Evolutionary conservation across 352 stramenopile genomes (phyloP).

Genomic region (Globisporangium alternatum): DNA sequence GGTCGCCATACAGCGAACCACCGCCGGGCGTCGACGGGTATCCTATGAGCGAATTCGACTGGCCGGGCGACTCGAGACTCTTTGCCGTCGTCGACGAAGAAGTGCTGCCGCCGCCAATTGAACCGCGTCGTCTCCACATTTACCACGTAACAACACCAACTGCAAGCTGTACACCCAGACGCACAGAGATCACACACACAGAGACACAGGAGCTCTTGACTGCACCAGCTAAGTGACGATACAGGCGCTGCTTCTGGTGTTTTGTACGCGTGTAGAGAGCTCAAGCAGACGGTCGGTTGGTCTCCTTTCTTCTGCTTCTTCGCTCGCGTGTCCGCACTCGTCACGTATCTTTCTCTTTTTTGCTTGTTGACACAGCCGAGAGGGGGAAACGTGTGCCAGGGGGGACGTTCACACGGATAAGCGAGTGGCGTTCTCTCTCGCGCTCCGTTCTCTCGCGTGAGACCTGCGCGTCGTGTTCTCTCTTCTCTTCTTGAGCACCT

Average conservation of each 20-base stretch:
- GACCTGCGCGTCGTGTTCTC: constrained; percentile 1
- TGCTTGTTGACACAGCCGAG: background rate
- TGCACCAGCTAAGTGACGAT: background rate
- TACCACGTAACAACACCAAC: constrained; percentile 4
- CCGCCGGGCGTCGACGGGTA: constrained; percentile 28
- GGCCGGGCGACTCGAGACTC: constrained; percentile 12
- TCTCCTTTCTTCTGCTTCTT: constrained; percentile 4
- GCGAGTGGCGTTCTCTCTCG: constrained; percentile 5
- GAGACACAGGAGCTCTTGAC: background rate
- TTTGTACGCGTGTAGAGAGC: background rate
- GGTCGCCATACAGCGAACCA: constrained; percentile 54
- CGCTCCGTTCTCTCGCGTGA: constrained; percentile 5
- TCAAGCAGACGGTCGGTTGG: background rate
- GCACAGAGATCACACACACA: background rate
- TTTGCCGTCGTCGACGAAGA: constrained; percentile 20
- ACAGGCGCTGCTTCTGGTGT: background rate
- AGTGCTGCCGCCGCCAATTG: constrained; percentile 32
- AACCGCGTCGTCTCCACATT: constrained; percentile 62
- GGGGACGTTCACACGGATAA: background rate
- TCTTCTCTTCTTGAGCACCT: background rate
- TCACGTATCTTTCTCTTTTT: constrained; percentile 5
- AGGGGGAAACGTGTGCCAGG: background rate
- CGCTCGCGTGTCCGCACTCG: background rate
- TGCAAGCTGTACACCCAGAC: background rate
- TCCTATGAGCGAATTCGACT: constrained; percentile 34